Evolutionary conservation across 1,284 basidiomycete species (phyloP), one percentile per base, ranked within the genome.

Genomic region (Malassezia brasiliensis): DNA sequence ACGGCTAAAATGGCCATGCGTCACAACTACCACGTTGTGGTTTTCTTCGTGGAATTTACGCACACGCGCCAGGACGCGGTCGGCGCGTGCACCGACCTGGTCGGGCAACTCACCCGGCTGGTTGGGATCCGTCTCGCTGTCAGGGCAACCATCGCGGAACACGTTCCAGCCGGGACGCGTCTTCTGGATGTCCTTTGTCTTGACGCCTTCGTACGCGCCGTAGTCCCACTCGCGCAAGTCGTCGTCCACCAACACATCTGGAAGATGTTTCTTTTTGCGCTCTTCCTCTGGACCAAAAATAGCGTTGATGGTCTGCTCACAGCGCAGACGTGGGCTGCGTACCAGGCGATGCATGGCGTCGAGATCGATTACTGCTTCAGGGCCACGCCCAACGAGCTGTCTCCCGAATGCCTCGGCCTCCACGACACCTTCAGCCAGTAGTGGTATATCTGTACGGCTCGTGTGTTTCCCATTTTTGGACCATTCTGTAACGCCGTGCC

Each of bases 161-260:
- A 74, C 67, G 41, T 74, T 65, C 72, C 72, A 74, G 31, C 63
- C 63, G 2, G 68, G 65, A 31, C 59, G 56, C 32, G 53, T 55
- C 15, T 56, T 51, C 30, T 63, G 60, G 34, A 74, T 74, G 49
- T 66, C 46, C 22, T 62, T 53, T 6, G 68, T 72, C 35, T 39
- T 58, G 5, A 49, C 42, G 4, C 71, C 71, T 34, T 74, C 70
- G 56, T 69, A 72, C 1, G 66, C 68, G 28, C 72, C 72, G 50
- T 74, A 74, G 53, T 73, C 69, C 72, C 72, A 74, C 47, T 74
- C 72, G 19, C 69, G 59, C 45, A 68, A 66, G 19, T 73, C 66
- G 32, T 72, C 60, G 2, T 58, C 19, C 20, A 65, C 52, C 38
- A 66, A 59, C 0, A 65, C 57, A 19, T 44, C 30, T 0, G 67